Percentiles rank a stretch among this genome's conserved stretches.
Evolutionary conservation across 768 basidiomycete species (phyloP).

Genomic region (Leucocoprinus sp.): DNA sequence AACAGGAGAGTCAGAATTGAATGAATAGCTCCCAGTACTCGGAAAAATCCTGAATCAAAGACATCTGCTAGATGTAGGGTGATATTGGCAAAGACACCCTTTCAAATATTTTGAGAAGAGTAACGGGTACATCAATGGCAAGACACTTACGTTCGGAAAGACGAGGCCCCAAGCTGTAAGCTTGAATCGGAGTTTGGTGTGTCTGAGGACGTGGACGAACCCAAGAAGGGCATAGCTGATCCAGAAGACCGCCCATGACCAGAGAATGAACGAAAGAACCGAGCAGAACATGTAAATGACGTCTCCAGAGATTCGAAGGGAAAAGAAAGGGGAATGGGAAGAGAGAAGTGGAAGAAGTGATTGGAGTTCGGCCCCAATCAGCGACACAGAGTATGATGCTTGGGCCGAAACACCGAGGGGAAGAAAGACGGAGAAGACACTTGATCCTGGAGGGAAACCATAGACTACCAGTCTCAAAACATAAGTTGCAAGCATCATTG

Average conservation of each 20-base stretch:
- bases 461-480: constrained; percentile 48
- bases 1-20: constrained; percentile 40
- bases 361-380: constrained; percentile 45
- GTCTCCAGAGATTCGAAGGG: constrained; percentile 20
- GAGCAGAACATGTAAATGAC: constrained; percentile 38
- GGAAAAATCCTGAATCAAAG: constrained; percentile 48
- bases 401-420: constrained; percentile 70
- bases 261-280: constrained; percentile 43
- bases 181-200: constrained; percentile 39
- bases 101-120: neutral
- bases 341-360: constrained; percentile 24
- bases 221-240: constrained; percentile 47
- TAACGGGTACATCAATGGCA: neutral
- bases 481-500: constrained; percentile 64
- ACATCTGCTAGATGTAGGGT: constrained; percentile 43
- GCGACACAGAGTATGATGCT: constrained; percentile 46
- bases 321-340: constrained; percentile 28
- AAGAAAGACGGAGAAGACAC: constrained; percentile 57
- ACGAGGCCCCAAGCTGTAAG: constrained; percentile 61
- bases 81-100: constrained; percentile 54
- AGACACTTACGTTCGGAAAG: constrained; percentile 50
- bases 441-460: constrained; percentile 40
- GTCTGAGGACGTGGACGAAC: constrained; percentile 33
- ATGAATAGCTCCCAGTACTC: constrained; percentile 50
- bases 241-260: constrained; percentile 61